Percentiles rank a stretch among this genome's conserved stretches.
Conservation (phyloP, 2,329 filamentous ascomycete genomes). For the Daldinia eschscholtzii region DNA sequence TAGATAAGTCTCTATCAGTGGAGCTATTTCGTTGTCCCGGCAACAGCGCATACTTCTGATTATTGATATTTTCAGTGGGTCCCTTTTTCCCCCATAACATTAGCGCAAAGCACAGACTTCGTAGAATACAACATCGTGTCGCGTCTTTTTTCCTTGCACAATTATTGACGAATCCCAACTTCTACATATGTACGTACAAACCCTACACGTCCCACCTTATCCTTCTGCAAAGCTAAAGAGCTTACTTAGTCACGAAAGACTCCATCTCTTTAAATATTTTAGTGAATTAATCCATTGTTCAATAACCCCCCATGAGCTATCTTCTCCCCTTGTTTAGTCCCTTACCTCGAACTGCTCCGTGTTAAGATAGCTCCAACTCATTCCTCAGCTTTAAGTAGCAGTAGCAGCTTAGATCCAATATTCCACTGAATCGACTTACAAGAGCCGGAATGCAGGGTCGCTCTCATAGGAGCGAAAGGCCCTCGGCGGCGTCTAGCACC, state of each 20-base stretch:
- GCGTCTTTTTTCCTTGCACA: conserved; percentile 28
- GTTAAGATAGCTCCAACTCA: conserved; percentile 15
- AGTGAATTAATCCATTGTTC: conserved; percentile 12
- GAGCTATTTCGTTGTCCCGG: conserved; percentile 33
- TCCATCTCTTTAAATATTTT: neutral
- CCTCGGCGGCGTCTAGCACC: conserved; percentile 45
- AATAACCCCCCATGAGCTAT: conserved; percentile 1
- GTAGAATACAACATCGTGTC: conserved; percentile 18
- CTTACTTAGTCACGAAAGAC: conserved; percentile 20
- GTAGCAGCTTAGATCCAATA: conserved; percentile 28
- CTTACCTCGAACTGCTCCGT: conserved; percentile 13
- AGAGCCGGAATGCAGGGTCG: conserved; percentile 50
- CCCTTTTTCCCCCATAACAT: conserved; percentile 4
- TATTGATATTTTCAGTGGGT: conserved; percentile 44
- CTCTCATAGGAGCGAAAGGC: conserved; percentile 51
- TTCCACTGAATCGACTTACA: conserved; percentile 15
- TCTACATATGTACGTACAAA: conserved; percentile 8
- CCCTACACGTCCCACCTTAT: conserved; percentile 11
- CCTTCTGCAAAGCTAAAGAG: neutral
- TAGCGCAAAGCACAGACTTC: conserved; percentile 17
- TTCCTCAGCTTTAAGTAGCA: conserved; percentile 36
- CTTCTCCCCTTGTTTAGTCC: conserved; percentile 15
- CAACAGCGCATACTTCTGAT: conserved; percentile 35
- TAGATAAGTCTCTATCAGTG: conserved; percentile 10
- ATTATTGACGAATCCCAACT: conserved; percentile 4